These are phyloP conservation scores for Mycena alexandri DNA, from an alignment of 768 basidiomycete genomes.

Conservation along the genomic window DNA sequence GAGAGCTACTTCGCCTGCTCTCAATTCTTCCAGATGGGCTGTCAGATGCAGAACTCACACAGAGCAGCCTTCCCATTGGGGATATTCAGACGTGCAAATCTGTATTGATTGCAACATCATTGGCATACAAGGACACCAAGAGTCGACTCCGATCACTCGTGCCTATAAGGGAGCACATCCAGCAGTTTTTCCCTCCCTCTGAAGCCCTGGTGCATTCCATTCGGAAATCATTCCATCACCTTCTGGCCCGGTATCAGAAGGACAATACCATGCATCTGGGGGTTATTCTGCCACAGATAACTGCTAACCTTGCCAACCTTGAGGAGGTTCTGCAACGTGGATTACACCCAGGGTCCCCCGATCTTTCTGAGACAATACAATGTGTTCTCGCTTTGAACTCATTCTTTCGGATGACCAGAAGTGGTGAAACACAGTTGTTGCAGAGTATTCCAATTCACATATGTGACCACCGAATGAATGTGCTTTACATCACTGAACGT, in stretches of 20 bases:
- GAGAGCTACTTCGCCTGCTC: no score
- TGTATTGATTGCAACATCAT: no score
- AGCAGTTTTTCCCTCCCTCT: background rate
- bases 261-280: background rate
- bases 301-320: background rate
- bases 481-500: no score
- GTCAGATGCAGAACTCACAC: no score
- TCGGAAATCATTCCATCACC: background rate
- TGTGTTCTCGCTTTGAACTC: no score
- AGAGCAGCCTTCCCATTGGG: no score
- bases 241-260: background rate
- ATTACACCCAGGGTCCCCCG: background rate
- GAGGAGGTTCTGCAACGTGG: background rate
- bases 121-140: background rate
- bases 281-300: background rate
- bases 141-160: background rate
- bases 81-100: no score
- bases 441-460: no score
- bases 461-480: background rate
- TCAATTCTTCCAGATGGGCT: no score
- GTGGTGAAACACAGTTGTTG: no score
- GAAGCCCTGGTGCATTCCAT: background rate
- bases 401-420: background rate
- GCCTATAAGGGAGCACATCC: background rate
- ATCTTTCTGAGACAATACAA: no score